phyloP scores from a whole-genome alignment of 108 stramenopile species.

The Pseudonitzschia pungens region DNA sequence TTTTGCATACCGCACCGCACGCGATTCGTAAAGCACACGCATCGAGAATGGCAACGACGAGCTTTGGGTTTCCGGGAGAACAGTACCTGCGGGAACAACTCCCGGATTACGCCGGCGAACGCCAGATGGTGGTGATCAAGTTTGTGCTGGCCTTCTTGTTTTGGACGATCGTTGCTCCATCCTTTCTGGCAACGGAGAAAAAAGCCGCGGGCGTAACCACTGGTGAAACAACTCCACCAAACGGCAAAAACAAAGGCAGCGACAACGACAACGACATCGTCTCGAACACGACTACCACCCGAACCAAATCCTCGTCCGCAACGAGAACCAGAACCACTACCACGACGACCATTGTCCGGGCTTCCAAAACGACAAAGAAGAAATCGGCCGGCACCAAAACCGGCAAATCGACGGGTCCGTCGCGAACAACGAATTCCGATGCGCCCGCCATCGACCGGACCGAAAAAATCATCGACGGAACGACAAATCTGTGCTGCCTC shows the following conservation, averaged over 20 bases:
- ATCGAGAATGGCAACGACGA: neutral
- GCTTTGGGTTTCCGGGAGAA: slow-evolving; percentile 36
- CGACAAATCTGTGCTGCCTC: neutral
- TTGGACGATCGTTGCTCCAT: slow-evolving; percentile 32
- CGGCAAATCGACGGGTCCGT: no score
- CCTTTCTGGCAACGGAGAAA: slow-evolving; percentile 17
- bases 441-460: no score
- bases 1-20: no score
- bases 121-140: slow-evolving; percentile 6
- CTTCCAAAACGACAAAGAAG: neutral
- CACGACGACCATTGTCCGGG: neutral
- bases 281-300: neutral
- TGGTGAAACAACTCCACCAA: no score
- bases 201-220: neutral
- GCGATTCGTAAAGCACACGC: no score
- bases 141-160: slow-evolving; percentile 17
- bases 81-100: slow-evolving; percentile 21
- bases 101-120: slow-evolving; percentile 36
- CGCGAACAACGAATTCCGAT: no score
- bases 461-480: neutral
- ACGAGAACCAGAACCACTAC: slow-evolving; percentile 5
- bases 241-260: neutral
- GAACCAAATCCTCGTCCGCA: neutral
- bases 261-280: neutral
- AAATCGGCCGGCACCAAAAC: neutral